Percentiles rank a stretch among this genome's conserved stretches.
Conservation (phyloP, 192 early-diverging fungal species). For the Rhizoclosmatium globosum region DNA sequence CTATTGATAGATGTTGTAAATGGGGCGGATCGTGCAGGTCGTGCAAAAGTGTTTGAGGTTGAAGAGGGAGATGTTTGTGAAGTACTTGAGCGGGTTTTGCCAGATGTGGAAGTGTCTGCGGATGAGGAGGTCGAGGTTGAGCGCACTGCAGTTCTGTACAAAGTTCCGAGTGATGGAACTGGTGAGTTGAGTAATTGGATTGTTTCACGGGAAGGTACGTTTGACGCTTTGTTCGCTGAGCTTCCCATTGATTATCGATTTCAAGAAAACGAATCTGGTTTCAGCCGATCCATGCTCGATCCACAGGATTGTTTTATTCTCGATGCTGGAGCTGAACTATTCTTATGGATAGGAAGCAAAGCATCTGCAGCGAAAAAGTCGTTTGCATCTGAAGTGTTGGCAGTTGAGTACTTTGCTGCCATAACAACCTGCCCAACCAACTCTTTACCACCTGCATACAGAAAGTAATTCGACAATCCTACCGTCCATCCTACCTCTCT, state of each 20-base stretch:
- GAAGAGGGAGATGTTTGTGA: constrained; percentile 34
- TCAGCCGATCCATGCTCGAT: constrained; percentile 30
- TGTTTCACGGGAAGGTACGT: constrained; percentile 41
- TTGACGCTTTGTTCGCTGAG: neutral
- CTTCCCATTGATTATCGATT: neutral
- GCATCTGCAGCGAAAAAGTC: constrained; percentile 24
- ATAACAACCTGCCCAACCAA: neutral
- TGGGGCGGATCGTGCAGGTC: constrained; percentile 45
- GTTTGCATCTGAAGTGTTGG: constrained; percentile 52
- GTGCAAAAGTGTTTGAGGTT: constrained; percentile 45
- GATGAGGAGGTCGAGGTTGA: neutral
- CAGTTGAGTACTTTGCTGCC: constrained; percentile 38
- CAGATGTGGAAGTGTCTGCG: neutral
- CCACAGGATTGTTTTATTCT: constrained; percentile 54
- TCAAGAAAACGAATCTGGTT: constrained; percentile 2
- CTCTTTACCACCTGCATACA: neutral
- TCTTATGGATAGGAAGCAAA: constrained; percentile 58
- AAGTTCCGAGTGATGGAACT: neutral
- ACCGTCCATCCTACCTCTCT: constrained; percentile 52
- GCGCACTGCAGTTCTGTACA: neutral
- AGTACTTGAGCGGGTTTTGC: constrained; percentile 21
- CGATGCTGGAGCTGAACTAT: constrained; percentile 57
- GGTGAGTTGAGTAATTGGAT: constrained; percentile 7
- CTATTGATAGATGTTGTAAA: constrained; percentile 51
- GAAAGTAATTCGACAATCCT: constrained; percentile 43